Base-by-base conservation (phyloP, 306 rosid species). In the Elaeagnus macrophylla region DNA sequence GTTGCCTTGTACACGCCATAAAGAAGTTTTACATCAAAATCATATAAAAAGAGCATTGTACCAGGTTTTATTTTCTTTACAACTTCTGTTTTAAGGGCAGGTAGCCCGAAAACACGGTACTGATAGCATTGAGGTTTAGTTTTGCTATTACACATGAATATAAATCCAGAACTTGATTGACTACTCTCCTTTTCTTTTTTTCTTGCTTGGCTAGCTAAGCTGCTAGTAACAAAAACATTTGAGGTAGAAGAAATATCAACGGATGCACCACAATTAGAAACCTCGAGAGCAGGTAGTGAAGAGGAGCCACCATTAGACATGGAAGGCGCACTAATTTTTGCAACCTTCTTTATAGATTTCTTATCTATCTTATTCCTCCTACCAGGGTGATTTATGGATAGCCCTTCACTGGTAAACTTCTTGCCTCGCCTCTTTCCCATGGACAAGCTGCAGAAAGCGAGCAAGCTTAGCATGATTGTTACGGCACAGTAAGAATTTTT, bases 101-200 rank as follows among this genome's bases (percentile, higher is more conserved):
- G 94, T 38, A 84, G 75, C 51, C 87, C 96, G 44, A 88, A 83
- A 67, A 79, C 83, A 40, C 94, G 83, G 59, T 38, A 81, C 0
- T 25, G 49, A 48, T 75, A 88, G 69, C 88, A 88, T 14, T 84
- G 82, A 0, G 76, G 81, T 65, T 88, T 88, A 12, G 94, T 88
- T n/a, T 45, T 58, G 38, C 68, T 73, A 69, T 75, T 84, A 54
- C 94, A 81, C 96, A 84, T 81, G 65, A 88, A 84, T 52, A 84
- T 81, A 62, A 77, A 87, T 42, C 86, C 86, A 45, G 71, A 46
- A 14, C 12, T 14, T 3, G 48, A 32, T 15, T 64, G 19, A 18
- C 40, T 48, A 2, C 47, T 51, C 11, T 59, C 62, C 19, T 11
- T 54, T 8, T 54, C 51, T 44, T 51, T 37, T 0, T 38, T 35